Percentiles rank a stretch among this genome's conserved stretches.
phyloP scores from a whole-genome alignment of 202 grass and related monocot species.

The Digitaria exilis region DNA sequence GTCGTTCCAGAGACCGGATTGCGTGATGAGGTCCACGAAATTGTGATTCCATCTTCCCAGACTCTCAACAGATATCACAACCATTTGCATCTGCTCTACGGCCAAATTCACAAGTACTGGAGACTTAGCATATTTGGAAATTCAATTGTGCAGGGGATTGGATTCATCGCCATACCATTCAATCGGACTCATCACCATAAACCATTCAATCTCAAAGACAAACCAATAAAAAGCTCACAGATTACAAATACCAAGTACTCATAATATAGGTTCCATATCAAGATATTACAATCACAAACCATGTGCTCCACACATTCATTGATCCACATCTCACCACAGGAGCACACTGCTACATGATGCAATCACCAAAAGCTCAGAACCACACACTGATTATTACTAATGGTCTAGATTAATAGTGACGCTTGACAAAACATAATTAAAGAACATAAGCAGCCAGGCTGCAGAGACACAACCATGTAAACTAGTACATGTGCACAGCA shows the following conservation, averaged over 20 bases:
- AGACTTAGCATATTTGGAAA: no score
- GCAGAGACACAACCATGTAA: constrained; percentile 6
- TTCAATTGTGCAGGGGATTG: no score
- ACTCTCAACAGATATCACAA: background rate
- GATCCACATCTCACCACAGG: background rate
- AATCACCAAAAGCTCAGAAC: background rate
- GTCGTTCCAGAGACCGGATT: no score
- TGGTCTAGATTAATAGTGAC: constrained; percentile 25
- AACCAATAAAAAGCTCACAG: background rate
- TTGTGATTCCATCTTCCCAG: no score
- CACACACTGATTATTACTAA: background rate
- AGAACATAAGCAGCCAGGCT: background rate
- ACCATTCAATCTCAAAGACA: no score
- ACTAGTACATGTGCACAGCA: background rate
- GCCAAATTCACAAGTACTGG: no score
- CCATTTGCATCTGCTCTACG: no score
- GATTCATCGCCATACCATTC: background rate
- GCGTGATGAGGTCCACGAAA: no score
- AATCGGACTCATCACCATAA: no score
- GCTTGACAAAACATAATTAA: constrained; percentile 34
- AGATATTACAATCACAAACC: constrained; percentile 17
- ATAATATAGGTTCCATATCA: background rate
- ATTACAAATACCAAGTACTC: background rate
- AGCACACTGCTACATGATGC: background rate
- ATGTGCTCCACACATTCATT: background rate